Conservation (phyloP, 352 stramenopile genomes). For the Phytopythium kandeliae region DNA sequence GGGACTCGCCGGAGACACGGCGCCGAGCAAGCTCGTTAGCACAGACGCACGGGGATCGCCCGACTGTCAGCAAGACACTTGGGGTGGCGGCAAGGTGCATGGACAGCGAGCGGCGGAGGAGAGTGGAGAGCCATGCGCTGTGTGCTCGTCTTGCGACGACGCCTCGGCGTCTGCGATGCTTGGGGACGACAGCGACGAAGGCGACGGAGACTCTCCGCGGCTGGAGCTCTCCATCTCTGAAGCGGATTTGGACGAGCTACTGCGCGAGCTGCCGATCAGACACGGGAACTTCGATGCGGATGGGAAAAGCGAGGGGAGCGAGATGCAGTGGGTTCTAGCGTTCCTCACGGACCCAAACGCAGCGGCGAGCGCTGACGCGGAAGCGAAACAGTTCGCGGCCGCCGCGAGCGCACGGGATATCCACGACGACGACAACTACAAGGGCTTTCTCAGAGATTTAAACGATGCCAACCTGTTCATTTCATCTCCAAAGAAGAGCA, state of each 20-base stretch:
- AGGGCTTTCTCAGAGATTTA: constrained; percentile 60
- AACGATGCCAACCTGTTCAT: constrained; percentile 40
- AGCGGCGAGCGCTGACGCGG: constrained; percentile 33
- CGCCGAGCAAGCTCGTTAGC: background rate
- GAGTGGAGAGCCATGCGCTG: background rate
- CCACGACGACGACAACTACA: constrained; percentile 65
- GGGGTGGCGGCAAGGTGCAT: background rate
- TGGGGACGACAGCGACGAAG: constrained; percentile 4
- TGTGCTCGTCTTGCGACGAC: background rate
- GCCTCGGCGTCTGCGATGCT: background rate
- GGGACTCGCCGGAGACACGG: background rate
- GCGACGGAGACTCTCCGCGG: constrained; percentile 15
- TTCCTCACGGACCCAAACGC: constrained; percentile 53
- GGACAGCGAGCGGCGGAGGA: background rate
- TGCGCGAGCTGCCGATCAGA: constrained; percentile 24
- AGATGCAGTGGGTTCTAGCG: constrained; percentile 73
- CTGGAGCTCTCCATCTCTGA: constrained; percentile 57
- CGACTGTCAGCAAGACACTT: background rate
- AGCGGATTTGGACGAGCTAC: constrained; percentile 45
- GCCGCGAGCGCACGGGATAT: constrained; percentile 15
- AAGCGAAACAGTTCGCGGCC: constrained; percentile 49
- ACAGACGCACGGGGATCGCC: background rate
- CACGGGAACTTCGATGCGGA: constrained; percentile 3
- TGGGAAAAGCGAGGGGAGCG: constrained; percentile 14
- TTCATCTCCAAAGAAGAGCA: constrained; percentile 9